Evolutionary conservation across 2,329 filamentous ascomycete species (phyloP).

Genomic region (Aspergillus thermomutatus): DNA sequence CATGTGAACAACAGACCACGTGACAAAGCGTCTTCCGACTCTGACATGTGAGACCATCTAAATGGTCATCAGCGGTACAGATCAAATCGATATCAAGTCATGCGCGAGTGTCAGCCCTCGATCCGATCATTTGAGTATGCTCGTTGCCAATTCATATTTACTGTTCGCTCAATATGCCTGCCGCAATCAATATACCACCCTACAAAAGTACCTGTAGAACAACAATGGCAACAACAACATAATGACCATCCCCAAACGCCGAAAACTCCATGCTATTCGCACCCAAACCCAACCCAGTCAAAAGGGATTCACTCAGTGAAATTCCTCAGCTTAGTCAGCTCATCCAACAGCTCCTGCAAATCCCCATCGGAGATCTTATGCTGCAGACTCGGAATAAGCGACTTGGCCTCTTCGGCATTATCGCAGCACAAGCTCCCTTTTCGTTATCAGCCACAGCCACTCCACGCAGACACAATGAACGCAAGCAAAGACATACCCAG

Average conservation of each 20-base stretch:
- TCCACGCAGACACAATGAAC: background rate
- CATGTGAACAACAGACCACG: background rate
- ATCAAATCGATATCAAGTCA: background rate
- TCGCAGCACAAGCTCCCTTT: conserved; percentile 88
- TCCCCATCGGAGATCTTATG: conserved; percentile 91
- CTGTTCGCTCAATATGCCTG: background rate
- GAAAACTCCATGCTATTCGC: conserved; percentile 27
- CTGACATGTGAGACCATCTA: background rate
- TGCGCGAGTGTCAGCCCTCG: background rate
- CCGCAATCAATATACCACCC: background rate
- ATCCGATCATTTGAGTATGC: background rate
- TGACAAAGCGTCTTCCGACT: background rate
- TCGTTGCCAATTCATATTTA: background rate
- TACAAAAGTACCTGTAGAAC: background rate
- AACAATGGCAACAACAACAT: too few relatives aligned
- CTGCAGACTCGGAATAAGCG: conserved; percentile 81
- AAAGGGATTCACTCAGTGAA: conserved; percentile 37
- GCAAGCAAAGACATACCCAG: conserved; percentile 59
- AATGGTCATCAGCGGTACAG: background rate
- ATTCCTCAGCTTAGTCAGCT: conserved; percentile 75
- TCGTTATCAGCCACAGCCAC: background rate
- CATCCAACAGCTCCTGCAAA: conserved; percentile 80
- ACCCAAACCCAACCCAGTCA: conserved; percentile 3
- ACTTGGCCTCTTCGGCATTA: conserved; percentile 91
- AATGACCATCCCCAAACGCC: conserved; percentile 14